Percentiles rank a stretch among this genome's conserved stretches.
phyloP scores from a whole-genome alignment of 2,329 filamentous ascomycete genomes.

The Biscogniauxia mediterranea region DNA sequence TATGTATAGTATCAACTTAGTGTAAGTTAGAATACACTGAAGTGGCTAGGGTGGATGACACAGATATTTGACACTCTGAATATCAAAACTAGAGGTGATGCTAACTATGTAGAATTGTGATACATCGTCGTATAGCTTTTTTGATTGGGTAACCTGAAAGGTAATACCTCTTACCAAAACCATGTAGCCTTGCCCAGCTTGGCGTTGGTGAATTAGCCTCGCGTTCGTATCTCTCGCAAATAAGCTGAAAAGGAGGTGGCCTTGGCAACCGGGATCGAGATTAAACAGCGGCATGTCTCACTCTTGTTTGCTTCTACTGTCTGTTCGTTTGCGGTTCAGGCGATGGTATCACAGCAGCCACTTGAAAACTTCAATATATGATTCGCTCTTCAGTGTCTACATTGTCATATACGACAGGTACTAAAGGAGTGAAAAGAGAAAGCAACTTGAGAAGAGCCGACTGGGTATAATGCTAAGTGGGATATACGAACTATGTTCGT shows the following conservation, averaged over 20 bases:
- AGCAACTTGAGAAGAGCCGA: background rate
- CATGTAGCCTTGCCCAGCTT: background rate
- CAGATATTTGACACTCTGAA: background rate
- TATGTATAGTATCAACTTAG: background rate
- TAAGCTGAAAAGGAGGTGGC: background rate
- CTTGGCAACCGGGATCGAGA: background rate
- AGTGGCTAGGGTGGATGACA: background rate
- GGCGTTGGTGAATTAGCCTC: background rate
- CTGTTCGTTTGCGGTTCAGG: background rate
- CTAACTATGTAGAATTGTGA: background rate
- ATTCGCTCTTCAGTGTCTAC: background rate
- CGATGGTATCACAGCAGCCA: background rate
- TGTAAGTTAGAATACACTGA: background rate
- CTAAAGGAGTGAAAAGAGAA: background rate
- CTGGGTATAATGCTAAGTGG: background rate
- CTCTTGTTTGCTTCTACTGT: background rate
- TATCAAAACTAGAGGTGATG: background rate
- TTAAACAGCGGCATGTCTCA: background rate
- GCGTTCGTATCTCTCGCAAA: background rate
- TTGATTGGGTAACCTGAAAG: background rate
- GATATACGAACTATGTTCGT: background rate
- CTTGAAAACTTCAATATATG: background rate
- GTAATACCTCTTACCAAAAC: background rate
- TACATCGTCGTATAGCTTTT: background rate
- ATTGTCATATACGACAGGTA: too few species aligned